Evolutionary conservation across 257 asterid genomes (phyloP).

Genomic region (Osmanthus fragrans): DNA sequence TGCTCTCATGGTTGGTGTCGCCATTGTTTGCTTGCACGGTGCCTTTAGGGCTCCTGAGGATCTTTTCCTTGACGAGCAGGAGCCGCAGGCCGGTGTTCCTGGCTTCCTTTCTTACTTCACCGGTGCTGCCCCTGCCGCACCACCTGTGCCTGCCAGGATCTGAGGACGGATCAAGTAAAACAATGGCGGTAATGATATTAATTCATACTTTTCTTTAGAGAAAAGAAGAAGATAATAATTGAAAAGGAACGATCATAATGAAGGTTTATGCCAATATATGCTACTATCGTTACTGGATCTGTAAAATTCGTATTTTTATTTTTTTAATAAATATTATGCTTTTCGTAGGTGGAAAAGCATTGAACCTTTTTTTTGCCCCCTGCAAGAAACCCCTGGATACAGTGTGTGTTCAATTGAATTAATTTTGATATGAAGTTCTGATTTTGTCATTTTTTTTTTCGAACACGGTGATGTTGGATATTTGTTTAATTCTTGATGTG

Average conservation of each 20-base stretch:
- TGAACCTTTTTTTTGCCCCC: background rate
- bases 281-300: conserved; percentile 17
- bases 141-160: conserved; percentile 50
- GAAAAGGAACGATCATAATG: background rate
- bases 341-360: background rate
- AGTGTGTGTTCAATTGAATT: background rate
- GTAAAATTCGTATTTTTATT: conserved; percentile 19
- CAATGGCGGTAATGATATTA: conserved; percentile 20
- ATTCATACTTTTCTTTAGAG: conserved; percentile 16
- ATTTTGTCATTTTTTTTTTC: background rate
- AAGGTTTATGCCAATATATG: conserved; percentile 11
- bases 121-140: conserved; percentile 34
- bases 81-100: conserved; percentile 53
- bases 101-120: conserved; percentile 74
- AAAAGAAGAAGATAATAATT: conserved; percentile 11
- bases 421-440: background rate
- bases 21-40: conserved; percentile 66
- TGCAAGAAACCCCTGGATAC: background rate
- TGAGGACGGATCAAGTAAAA: conserved; percentile 27
- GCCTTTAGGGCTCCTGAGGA: conserved; percentile 90
- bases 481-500: background rate
- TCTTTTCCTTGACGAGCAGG: conserved; percentile 85
- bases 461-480: background rate
- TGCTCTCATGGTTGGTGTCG: conserved; percentile 77
- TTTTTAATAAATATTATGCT: background rate